A percentile compares a stretch with the other conserved stretches of the same genome.
Conservation (phyloP, 1,284 basidiomycete species). For the Moesziomyces sp. region DNA sequence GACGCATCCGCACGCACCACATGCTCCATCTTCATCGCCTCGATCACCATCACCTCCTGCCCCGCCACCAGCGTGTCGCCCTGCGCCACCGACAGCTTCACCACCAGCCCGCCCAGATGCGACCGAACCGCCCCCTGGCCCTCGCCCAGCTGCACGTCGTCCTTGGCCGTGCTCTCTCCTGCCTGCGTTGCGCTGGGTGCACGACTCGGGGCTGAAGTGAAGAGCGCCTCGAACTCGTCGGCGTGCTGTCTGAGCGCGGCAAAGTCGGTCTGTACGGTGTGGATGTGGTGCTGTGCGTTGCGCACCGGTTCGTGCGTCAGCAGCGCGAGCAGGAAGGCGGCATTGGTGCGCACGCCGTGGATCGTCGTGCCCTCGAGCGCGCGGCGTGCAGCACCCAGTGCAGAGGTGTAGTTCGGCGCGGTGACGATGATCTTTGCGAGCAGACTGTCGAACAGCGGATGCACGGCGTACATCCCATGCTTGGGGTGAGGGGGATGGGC, state of each 20-base stretch:
- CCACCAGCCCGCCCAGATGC: conserved; percentile 27
- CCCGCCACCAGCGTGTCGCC: conserved; percentile 70
- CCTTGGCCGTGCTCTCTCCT: neutral
- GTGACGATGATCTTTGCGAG: conserved; percentile 56
- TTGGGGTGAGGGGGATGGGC: conserved; percentile 32
- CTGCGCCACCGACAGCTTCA: conserved; percentile 23
- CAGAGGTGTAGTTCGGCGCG: conserved; percentile 18
- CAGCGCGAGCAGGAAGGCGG: conserved; percentile 26
- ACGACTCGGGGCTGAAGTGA: neutral
- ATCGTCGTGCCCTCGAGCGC: conserved; percentile 27
- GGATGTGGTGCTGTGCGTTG: conserved; percentile 16
- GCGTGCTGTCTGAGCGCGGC: conserved; percentile 1
- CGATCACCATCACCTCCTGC: conserved; percentile 73
- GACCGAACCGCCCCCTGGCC: conserved; percentile 16
- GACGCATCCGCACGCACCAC: conserved; percentile 16
- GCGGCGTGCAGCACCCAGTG: conserved; percentile 13
- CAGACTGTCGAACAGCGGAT: conserved; percentile 51
- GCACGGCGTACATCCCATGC: conserved; percentile 19
- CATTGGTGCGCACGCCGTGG: conserved; percentile 37
- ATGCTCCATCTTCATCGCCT: conserved; percentile 80
- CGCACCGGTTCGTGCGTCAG: conserved; percentile 20
- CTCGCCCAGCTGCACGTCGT: conserved; percentile 2
- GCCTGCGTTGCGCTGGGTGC: neutral
- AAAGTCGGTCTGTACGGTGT: conserved; percentile 22
- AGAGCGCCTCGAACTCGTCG: conserved; percentile 2